Base-by-base conservation (phyloP, 2,329 filamentous ascomycete genomes). In the Didymella pomorum region DNA sequence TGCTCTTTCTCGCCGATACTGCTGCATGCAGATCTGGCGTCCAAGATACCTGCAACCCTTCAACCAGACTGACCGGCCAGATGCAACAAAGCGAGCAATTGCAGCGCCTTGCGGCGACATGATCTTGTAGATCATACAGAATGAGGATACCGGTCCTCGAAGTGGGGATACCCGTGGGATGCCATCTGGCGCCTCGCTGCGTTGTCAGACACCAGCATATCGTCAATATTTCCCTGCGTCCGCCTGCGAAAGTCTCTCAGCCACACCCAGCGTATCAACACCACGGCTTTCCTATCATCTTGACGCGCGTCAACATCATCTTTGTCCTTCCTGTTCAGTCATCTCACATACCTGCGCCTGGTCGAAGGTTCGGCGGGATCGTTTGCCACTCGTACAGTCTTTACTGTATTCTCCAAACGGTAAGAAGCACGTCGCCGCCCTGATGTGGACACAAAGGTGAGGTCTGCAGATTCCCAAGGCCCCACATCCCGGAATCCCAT, bases 171-270 rank as follows among this genome's bases (percentile, higher is more conserved):
- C 33, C 12, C 45, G 45, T 50, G 50, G 31, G 46, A 43, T 41
- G 28, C 25, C 42, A 48, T 52, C 56, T 52, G 59, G 64, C 64
- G 61, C 60, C 52, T 61, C 43, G 37, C 55, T 58, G 56, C 35
- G 49, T 45, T 56, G 56, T 64, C 54, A 62, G 50, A 60, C 54
- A 52, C 63, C 58, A 59, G 55, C 39, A 53, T 64, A 57, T 55
- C 60, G 44, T 64, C 67, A 67, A 67, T 68, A 67, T 57, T 60
- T 54, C 47, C 48, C 53, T 63, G 64, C 62, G 59, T 56, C 54
- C 55, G 20, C 28, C 43, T 45, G 44, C 29, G 29, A 45, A 33
- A 47, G 26, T 39, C 37, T 28, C 21, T 48, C 31, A 39, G 42
- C 51, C 57, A 55, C 46, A 44, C 11, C 9, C 46, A 45, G 14